Evolutionary conservation across 2,329 filamentous ascomycete genomes (phyloP).

Genomic region (Seiridium cupressi): DNA sequence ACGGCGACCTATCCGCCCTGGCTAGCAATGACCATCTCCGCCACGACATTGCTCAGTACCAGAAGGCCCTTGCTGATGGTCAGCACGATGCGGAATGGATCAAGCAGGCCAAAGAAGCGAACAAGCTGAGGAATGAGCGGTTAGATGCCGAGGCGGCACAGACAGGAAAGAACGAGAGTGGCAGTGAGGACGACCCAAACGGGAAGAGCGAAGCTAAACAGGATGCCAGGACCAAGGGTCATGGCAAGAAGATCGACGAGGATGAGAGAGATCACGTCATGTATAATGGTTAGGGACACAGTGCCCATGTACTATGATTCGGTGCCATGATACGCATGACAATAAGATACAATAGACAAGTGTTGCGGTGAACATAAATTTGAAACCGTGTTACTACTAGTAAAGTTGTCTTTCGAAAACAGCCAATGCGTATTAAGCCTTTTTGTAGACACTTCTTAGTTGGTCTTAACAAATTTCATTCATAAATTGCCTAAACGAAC

Average conservation of each 20-base stretch:
- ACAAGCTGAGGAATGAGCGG: background rate
- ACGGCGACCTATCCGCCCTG: background rate
- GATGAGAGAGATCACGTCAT: background rate
- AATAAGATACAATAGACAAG: slow-evolving; percentile 11
- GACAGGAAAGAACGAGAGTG: background rate
- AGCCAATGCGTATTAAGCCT: no score
- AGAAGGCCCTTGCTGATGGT: background rate
- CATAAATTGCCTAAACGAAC: no score
- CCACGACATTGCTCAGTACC: slow-evolving; percentile 6
- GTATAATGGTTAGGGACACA: background rate
- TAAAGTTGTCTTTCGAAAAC: no score
- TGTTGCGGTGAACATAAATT: slow-evolving; percentile 14
- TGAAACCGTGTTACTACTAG: no score
- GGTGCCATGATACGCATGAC: no score
- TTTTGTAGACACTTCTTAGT: no score
- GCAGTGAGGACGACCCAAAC: background rate
- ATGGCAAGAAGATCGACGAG: no score
- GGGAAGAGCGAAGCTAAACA: background rate
- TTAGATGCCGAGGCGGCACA: background rate
- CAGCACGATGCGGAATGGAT: slow-evolving; percentile 5
- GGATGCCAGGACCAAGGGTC: no score
- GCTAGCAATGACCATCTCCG: slow-evolving; percentile 4
- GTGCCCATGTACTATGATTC: no score
- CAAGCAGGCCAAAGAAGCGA: background rate
- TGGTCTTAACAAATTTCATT: no score